Evolutionary conservation across 140 eudicot genomes (phyloP).

Genomic region (Senecio squalidus): DNA sequence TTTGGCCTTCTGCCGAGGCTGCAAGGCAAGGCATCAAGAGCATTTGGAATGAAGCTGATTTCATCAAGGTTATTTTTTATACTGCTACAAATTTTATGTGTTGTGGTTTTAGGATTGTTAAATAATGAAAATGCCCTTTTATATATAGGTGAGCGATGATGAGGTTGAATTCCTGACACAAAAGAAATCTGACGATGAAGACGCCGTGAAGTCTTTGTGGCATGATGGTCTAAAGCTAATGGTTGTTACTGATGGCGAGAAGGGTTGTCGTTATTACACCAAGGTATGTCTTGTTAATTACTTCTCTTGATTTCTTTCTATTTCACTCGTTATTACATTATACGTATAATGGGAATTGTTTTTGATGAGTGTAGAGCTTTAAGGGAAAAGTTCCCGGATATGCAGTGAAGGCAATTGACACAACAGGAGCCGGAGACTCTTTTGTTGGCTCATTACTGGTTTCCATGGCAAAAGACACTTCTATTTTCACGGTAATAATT

Average conservation of each 20-base stretch:
- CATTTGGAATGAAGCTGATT: constrained; percentile 77
- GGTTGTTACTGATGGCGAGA: constrained; percentile 66
- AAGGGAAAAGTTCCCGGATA: constrained; percentile 62
- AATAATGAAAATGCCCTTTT: not conserved
- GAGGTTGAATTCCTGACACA: constrained; percentile 64
- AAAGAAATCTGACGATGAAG: constrained; percentile 39
- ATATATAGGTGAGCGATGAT: constrained; percentile 60
- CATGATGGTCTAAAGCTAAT: constrained; percentile 57
- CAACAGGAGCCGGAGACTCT: constrained; percentile 89
- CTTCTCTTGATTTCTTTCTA: not conserved
- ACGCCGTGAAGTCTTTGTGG: constrained; percentile 45
- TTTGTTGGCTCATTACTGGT: constrained; percentile 62
- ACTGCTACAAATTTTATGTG: not conserved
- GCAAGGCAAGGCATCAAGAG: constrained; percentile 55
- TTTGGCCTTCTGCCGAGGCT: constrained; percentile 69
- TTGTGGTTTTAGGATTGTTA: not conserved
- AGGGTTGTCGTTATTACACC: constrained; percentile 77
- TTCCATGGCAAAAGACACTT: constrained; percentile 51
- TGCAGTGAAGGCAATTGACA: constrained; percentile 58
- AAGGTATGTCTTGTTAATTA: constrained; percentile 37
- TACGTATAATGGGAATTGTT: not conserved
- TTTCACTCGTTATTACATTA: not conserved
- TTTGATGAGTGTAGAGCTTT: constrained; percentile 34
- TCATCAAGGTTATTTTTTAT: constrained; percentile 50
- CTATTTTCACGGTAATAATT: constrained; percentile 38